Conservation (phyloP, 2,329 filamentous ascomycete species). For the Celoporthe dispersa region DNA sequence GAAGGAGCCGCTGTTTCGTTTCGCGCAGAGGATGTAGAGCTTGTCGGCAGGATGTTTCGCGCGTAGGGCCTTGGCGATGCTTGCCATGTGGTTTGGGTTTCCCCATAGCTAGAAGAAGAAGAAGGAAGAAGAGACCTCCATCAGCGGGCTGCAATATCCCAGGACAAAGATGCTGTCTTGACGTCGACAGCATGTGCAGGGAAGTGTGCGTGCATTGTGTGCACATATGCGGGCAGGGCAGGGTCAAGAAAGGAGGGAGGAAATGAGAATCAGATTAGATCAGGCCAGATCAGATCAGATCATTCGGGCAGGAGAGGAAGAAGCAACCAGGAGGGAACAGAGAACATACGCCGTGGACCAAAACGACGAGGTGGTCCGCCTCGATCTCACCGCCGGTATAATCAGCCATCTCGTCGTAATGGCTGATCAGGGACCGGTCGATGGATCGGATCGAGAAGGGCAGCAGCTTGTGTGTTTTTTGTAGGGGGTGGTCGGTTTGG, state of each 20-base stretch:
- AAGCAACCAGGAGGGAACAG: background rate
- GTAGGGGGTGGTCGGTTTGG: conserved; percentile 30
- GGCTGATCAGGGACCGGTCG: conserved; percentile 41
- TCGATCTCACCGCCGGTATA: conserved; percentile 56
- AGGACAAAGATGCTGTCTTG: background rate
- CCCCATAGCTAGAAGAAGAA: conserved; percentile 67
- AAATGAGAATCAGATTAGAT: background rate
- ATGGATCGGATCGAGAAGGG: conserved; percentile 40
- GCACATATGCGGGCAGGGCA: background rate
- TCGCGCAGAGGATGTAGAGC: conserved; percentile 72
- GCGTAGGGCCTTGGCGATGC: conserved; percentile 68
- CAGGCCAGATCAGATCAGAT: background rate
- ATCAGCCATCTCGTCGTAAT: conserved; percentile 43
- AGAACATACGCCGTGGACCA: conserved; percentile 72
- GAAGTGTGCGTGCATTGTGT: conserved; percentile 7
- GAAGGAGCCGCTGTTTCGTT: conserved; percentile 74
- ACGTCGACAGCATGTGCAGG: conserved; percentile 7
- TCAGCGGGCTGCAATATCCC: background rate
- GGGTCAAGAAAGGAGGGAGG: background rate
- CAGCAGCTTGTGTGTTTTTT: conserved; percentile 3
- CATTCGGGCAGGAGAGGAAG: background rate
- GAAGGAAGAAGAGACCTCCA: too few species aligned
- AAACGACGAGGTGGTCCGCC: conserved; percentile 74
- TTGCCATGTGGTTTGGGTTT: conserved; percentile 73
- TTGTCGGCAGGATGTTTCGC: conserved; percentile 63